Evolutionary conservation across 345 rosid genomes (phyloP).

Genomic region (Arabidopsis suecica): DNA sequence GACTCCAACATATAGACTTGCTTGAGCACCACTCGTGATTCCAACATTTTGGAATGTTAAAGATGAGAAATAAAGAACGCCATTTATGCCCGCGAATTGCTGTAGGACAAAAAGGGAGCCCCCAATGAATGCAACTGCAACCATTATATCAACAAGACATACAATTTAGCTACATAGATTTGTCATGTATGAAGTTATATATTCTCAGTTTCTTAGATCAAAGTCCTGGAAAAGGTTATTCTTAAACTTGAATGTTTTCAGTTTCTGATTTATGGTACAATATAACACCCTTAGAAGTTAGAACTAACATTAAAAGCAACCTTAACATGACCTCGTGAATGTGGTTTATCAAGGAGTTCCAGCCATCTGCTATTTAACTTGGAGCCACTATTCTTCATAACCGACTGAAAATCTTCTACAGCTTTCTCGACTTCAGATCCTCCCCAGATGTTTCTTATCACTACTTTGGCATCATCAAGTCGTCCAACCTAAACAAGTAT

Average conservation of each 20-base stretch:
- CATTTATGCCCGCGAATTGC: conserved; percentile 89
- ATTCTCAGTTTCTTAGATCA: neutral
- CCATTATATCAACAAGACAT: conserved; percentile 1
- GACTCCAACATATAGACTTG: conserved; percentile 69
- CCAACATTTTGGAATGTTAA: conserved; percentile 78
- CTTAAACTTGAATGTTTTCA: neutral
- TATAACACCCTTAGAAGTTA: neutral
- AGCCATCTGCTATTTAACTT: conserved; percentile 63
- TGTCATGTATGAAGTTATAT: neutral
- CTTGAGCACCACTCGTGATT: conserved; percentile 59
- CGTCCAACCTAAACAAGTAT: conserved; percentile 57
- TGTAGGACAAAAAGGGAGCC: conserved; percentile 74
- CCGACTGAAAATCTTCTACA: conserved; percentile 64
- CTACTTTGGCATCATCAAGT: conserved; percentile 60
- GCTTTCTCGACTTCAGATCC: conserved; percentile 61
- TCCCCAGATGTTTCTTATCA: conserved; percentile 71
- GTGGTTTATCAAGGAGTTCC: conserved; percentile 76
- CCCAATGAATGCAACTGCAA: conserved; percentile 74
- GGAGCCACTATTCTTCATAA: conserved; percentile 58
- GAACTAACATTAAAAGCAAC: conserved; percentile 40
- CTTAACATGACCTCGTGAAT: conserved; percentile 77
- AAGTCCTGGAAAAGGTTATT: neutral
- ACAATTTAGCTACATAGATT: neutral
- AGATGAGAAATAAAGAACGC: conserved; percentile 84
- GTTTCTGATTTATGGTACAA: neutral